phyloP scores from a whole-genome alignment of 1,284 basidiomycete genomes.

The Wolfiporia cocos region DNA sequence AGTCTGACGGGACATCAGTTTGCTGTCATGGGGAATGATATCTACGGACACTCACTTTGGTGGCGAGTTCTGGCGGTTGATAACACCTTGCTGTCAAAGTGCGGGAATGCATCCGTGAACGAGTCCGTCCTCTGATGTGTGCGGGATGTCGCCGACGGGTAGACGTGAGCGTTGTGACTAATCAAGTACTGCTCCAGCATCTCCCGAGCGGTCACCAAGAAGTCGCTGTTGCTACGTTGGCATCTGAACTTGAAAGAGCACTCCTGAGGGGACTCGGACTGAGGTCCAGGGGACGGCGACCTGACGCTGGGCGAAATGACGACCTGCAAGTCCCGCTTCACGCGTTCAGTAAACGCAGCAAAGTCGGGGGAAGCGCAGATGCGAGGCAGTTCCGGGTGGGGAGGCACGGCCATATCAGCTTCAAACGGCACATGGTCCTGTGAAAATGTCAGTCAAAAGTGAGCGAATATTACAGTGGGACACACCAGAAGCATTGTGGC shows the following conservation, averaged over 20 bases:
- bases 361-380: constrained; percentile 80
- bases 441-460: constrained; percentile 8
- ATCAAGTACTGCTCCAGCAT: constrained; percentile 90
- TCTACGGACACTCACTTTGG: constrained; percentile 28
- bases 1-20: constrained; percentile 39
- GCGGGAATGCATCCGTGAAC: constrained; percentile 92
- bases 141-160: constrained; percentile 66
- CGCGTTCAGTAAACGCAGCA: constrained; percentile 74
- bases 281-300: constrained; percentile 30
- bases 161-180: constrained; percentile 77
- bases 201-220: constrained; percentile 84
- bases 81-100: constrained; percentile 93
- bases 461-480: constrained; percentile 9
- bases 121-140: constrained; percentile 84
- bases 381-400: constrained; percentile 71
- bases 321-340: constrained; percentile 93
- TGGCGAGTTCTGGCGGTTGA: constrained; percentile 71
- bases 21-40: constrained; percentile 1
- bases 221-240: constrained; percentile 91
- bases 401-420: constrained; percentile 90
- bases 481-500: constrained; percentile 90
- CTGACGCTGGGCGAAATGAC: constrained; percentile 78
- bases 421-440: constrained; percentile 97
- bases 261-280: constrained; percentile 53
- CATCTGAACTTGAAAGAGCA: constrained; percentile 95